A percentile compares a stretch with the other conserved stretches of the same genome.
These are phyloP conservation scores for Xylaria scruposa DNA, from an alignment of 495 filamentous ascomycete genomes.

Conservation along the genomic window DNA sequence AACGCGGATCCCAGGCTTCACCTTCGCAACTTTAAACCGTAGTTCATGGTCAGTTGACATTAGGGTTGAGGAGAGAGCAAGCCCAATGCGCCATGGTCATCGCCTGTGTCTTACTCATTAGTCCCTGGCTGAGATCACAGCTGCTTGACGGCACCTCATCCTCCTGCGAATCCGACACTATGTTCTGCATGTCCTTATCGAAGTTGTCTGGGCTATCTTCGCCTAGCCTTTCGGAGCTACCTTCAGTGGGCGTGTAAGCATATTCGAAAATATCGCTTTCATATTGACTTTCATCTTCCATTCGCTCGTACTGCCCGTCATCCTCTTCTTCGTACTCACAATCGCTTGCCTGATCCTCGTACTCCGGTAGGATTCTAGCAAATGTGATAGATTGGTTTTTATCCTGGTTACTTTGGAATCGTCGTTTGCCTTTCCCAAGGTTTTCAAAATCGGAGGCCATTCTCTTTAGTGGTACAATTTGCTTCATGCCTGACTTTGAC, in stretches of 20 bases:
- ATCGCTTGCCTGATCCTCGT: background rate
- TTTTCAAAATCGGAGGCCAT: conserved; percentile 34
- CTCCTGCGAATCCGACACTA: background rate
- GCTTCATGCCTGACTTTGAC: background rate
- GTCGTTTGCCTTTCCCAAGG: conserved; percentile 27
- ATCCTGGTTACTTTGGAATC: background rate
- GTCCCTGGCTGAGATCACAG: background rate
- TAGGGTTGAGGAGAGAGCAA: background rate
- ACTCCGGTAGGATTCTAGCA: background rate
- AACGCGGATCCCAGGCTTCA: background rate
- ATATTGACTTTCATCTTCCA: background rate
- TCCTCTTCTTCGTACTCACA: conserved; percentile 11
- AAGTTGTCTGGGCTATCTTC: conserved; percentile 15
- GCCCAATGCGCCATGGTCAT: background rate
- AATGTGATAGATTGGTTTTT: background rate
- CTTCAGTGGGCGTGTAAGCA: background rate
- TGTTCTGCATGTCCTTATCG: conserved; percentile 7
- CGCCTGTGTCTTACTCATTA: background rate
- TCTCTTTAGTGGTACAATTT: conserved; percentile 24
- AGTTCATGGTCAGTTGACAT: background rate
- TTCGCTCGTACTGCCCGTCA: background rate
- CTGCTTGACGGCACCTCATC: background rate
- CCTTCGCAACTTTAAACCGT: background rate
- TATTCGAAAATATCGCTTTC: background rate
- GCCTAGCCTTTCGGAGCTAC: background rate